Base-by-base conservation (phyloP, 305 asterid species). In the Fraxinus sp. region DNA sequence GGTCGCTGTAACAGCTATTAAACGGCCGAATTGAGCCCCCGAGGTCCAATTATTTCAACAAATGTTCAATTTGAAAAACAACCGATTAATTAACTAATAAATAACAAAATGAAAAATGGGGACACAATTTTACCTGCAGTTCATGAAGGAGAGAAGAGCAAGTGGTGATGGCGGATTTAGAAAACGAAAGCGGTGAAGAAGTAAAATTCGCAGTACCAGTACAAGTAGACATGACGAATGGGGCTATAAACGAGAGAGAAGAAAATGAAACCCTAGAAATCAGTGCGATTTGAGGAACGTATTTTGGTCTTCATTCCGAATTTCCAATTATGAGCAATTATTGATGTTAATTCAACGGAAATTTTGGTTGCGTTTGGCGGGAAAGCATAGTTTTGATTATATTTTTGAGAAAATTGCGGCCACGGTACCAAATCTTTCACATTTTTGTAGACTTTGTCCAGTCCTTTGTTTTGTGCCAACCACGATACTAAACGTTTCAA, bases 61-160 rank as follows among this genome's bases (percentile, higher is more conserved):
- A 20, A 59, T 14, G 28, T 5, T 41, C 16, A 13, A n/a, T 11
- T 62, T 10, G 7, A 9, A 20, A 64, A 20, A 5, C 7, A 18
- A n/a, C 4, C 14, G 9, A 62, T 3, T 66, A 68, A 26, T 78
- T 35, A 26, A 33, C 11, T 22, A n/a, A 22, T 9, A 35, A 7
- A 28, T 3, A 9, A 57, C 2, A 35, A 10, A 24, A 32, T 4
- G 28, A 11, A 9, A 14, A 52, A 9, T 3, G 13, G 33, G 16
- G 8, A 36, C 39, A 33, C 14, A 32, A 4, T 71, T 70, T 49
- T 26, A 90, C 97, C 94, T 92, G 97, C 35, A 91, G 86, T 82
- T 93, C 90, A 16, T 86, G 85, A 55, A 91, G 94, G 32, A 93
- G 95, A 73, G 95, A 89, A 71, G 87, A 87, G 84, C 95, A 90